Base-by-base conservation (phyloP, 208 protist species). In the Wallacemonas sp. region DNA sequence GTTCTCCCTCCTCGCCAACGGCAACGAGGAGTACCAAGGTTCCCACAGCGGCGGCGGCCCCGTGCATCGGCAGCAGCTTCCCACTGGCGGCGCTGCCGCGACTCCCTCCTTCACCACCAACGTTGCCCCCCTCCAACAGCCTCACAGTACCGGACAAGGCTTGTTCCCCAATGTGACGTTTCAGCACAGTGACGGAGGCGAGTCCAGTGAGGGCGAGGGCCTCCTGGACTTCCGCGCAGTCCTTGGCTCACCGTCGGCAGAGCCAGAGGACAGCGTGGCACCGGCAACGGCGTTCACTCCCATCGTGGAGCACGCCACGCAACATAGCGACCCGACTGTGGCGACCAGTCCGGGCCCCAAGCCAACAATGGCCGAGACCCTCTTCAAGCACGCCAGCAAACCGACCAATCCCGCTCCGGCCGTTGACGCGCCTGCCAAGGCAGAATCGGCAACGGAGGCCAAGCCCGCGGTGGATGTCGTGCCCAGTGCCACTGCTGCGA, bases 361-460 rank as follows among this genome's bases (percentile, higher is more conserved):
- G 57, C 57, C 27, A 0, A 63, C 57, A 4, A 63, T 63, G 57
- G 57, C 57, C 2, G 57, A 63, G 57, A 21, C 57, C 11, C 34
- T 63, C 0, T 58, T 58, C 52, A 58, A 58, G 32, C 52, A 58
- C 23, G 8, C 52, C 14, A 41, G 29, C 8, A 33, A 58, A 12
- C 52, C 52, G 12, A 16, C 52, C 30, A 58, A 58, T 21, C 29
- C 12, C 30, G 17, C 24, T 58, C 26, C 52, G 2, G 17, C 26
- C 2, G 27, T 19, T 4, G 24, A 4, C 26, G 26, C 60, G 23
- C 11, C 60, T 44, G 16, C 33, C 24, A 62, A 6, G 12, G 12
- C 16, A 12, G 56, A 26, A 23, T 6, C 33, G 36, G 56, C 38
- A 38, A 23, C n/a, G n/a, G n/a, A n/a, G n/a, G n/a, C n/a, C n/a